Conservation (phyloP, 345 rosid genomes). For the Bruguiera parviflora region DNA sequence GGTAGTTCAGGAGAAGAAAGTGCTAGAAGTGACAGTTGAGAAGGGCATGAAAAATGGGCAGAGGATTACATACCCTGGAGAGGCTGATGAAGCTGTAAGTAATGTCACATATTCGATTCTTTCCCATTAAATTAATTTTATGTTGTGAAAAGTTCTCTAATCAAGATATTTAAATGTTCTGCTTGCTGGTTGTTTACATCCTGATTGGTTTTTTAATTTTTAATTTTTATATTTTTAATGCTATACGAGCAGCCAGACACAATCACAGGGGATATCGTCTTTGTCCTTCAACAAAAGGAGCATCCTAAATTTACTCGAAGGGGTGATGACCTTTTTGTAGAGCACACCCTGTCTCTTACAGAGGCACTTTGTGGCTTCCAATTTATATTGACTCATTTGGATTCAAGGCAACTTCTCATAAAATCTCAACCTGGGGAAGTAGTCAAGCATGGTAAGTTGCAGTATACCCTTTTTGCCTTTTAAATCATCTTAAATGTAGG, state of each 20-base stretch:
- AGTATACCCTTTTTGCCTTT: background rate
- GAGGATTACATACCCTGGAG: slow-evolving; percentile 40
- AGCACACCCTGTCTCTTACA: slow-evolving; percentile 62
- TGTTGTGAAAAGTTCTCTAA: no score
- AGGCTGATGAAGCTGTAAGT: slow-evolving; percentile 40
- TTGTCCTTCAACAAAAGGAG: slow-evolving; percentile 62
- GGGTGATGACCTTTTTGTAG: slow-evolving; percentile 74
- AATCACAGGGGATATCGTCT: slow-evolving; percentile 42
- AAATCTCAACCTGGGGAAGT: slow-evolving; percentile 74
- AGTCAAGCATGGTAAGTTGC: slow-evolving; percentile 53
- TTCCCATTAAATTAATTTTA: background rate
- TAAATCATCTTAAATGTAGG: background rate
- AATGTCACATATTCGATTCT: background rate
- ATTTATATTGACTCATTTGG: slow-evolving; percentile 62
- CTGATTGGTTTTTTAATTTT: background rate
- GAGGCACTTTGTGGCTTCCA: slow-evolving; percentile 80
- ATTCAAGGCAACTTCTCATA: slow-evolving; percentile 70
- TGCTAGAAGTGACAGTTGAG: slow-evolving; percentile 38
- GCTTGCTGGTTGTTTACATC: background rate
- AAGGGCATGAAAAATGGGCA: slow-evolving; percentile 44
- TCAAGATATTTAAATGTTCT: background rate
- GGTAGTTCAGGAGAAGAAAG: slow-evolving; percentile 42
- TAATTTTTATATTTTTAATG: background rate
- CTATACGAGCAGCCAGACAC: slow-evolving; percentile 54
- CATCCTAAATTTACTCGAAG: slow-evolving; percentile 67